Percentiles rank a stretch among this genome's conserved stretches.
phyloP scores from a whole-genome alignment of 148 eudicot genomes.

The Chenopodium album region DNA sequence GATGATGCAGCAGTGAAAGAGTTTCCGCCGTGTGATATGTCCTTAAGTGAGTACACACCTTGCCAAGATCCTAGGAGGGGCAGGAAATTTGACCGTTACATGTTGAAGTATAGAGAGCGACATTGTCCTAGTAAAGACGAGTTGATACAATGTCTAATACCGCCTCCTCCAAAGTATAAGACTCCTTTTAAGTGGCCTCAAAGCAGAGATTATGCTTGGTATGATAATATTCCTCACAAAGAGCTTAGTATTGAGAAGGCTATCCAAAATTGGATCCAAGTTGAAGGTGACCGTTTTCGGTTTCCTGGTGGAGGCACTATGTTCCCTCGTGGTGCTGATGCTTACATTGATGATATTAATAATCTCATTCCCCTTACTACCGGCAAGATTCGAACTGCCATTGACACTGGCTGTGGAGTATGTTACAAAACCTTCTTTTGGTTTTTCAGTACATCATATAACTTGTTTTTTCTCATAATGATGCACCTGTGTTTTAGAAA shows the following conservation, averaged over 20 bases:
- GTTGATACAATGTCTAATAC: conserved; percentile 64
- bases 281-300: conserved; percentile 80
- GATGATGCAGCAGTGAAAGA: conserved; percentile 22
- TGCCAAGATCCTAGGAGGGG: conserved; percentile 74
- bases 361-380: conserved; percentile 62
- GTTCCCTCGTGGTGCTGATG: conserved; percentile 95
- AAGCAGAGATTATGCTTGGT: conserved; percentile 90
- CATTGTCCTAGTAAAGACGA: conserved; percentile 86
- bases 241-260: conserved; percentile 97
- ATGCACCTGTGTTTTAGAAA: not conserved
- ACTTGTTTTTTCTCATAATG: not conserved
- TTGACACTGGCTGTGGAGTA: conserved; percentile 97
- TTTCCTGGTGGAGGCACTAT: conserved; percentile 98
- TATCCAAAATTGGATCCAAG: conserved; percentile 90
- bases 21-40: conserved; percentile 64
- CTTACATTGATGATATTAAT: conserved; percentile 82
- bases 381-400: conserved; percentile 77
- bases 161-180: conserved; percentile 87
- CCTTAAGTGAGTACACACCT: conserved; percentile 77
- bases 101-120: conserved; percentile 82
- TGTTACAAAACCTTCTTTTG: not conserved
- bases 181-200: conserved; percentile 93
- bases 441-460: too few relatives aligned
- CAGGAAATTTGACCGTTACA: conserved; percentile 63
- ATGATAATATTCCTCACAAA: conserved; percentile 86